Conservation (phyloP, 768 basidiomycete species). For the Tubosaeta sp. region DNA sequence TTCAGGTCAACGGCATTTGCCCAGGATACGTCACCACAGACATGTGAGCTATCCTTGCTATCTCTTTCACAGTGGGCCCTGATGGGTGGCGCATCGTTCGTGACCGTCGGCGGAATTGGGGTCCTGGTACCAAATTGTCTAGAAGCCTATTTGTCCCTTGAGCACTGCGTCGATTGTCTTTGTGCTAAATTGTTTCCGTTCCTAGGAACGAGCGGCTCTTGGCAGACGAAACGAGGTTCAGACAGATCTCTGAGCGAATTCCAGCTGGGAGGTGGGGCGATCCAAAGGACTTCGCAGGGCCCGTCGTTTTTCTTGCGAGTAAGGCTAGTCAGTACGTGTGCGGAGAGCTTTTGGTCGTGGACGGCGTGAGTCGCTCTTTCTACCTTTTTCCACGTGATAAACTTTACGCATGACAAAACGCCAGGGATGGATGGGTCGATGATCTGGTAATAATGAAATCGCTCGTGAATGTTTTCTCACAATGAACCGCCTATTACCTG, state of each 20-base stretch:
- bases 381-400: conserved; percentile 2
- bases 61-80: conserved; percentile 4
- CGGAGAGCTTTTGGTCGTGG: conserved; percentile 63
- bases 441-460: conserved; percentile 5
- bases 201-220: conserved; percentile 63
- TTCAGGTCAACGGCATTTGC: conserved; percentile 85
- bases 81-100: conserved; percentile 6
- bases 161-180: conserved; percentile 4
- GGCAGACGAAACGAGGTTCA: conserved; percentile 53
- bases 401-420: conserved; percentile 5
- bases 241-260: conserved; percentile 69
- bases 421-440: conserved; percentile 64
- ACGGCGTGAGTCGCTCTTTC: conserved; percentile 49
- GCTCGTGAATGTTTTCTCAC: background rate
- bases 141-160: conserved; percentile 1
- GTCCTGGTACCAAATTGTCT: conserved; percentile 2
- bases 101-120: conserved; percentile 6
- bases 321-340: conserved; percentile 63
- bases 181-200: conserved; percentile 13
- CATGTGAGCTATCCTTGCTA: conserved; percentile 49
- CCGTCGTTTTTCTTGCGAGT: conserved; percentile 62
- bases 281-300: conserved; percentile 65
- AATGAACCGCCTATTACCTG: background rate
- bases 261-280: conserved; percentile 66
- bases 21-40: conserved; percentile 90